A percentile compares a stretch with the other conserved stretches of the same genome.
phyloP scores from a whole-genome alignment of 495 filamentous ascomycete genomes.

The Penicillium maclennaniae region DNA sequence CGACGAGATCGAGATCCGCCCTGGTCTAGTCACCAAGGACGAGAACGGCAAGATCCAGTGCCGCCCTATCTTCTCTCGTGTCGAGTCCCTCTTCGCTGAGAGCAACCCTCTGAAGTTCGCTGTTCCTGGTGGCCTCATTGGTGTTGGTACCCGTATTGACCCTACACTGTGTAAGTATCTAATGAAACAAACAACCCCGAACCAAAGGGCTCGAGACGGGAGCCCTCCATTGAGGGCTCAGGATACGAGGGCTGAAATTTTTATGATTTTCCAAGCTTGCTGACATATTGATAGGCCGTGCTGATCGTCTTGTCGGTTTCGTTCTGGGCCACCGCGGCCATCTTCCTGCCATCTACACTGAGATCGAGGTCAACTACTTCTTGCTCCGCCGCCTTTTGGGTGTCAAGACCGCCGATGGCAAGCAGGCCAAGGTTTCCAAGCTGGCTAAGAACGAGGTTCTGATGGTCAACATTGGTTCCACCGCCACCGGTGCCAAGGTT shows the following conservation, averaged over 20 bases:
- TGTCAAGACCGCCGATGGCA: conserved; percentile 96
- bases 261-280: not conserved
- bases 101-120: conserved; percentile 97
- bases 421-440: conserved; percentile 98
- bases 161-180: conserved; percentile 64
- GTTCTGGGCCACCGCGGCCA: conserved; percentile 90
- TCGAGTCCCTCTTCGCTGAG: conserved; percentile 93
- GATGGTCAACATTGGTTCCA: conserved; percentile 99
- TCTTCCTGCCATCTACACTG: conserved; percentile 91
- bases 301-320: conserved; percentile 97
- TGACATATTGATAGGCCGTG: conserved; percentile 40
- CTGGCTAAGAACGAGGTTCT: conserved; percentile 93
- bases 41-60: conserved; percentile 92
- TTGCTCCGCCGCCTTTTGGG: conserved; percentile 87
- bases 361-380: conserved; percentile 99
- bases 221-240: not conserved
- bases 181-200: not conserved
- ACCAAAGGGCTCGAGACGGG: not conserved
- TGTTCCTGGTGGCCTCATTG: conserved; percentile 92
- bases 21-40: conserved; percentile 91
- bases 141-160: conserved; percentile 95
- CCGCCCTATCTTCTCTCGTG: conserved; percentile 91
- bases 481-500: conserved; percentile 93
- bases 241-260: not conserved
- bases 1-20: conserved; percentile 97